A percentile compares a stretch with the other conserved stretches of the same genome.
phyloP scores from a whole-genome alignment of 805 yeast species.

The Cyberlindnera lachancei region DNA sequence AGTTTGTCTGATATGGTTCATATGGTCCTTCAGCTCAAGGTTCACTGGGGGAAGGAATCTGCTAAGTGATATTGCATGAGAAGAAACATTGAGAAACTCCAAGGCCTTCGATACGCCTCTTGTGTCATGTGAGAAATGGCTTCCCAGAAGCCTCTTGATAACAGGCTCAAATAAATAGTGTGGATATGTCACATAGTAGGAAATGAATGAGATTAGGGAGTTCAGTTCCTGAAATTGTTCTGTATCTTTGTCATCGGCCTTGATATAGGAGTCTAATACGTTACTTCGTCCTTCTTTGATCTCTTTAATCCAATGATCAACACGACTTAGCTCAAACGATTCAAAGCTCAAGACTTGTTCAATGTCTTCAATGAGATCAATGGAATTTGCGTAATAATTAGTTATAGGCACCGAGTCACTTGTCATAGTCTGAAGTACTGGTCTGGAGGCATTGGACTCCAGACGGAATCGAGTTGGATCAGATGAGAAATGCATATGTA shows the following conservation, averaged over 20 bases:
- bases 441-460: not conserved
- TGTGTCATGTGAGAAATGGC: not conserved
- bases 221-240: conserved; percentile 2
- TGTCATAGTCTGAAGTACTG: conserved; percentile 1
- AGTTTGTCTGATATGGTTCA: conserved; percentile 11
- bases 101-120: conserved; percentile 2
- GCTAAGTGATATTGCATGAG: not conserved
- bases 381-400: conserved; percentile 6
- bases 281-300: not conserved
- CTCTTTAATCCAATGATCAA: not conserved
- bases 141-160: conserved; percentile 1
- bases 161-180: conserved; percentile 1
- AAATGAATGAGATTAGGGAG: conserved; percentile 5
- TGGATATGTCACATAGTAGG: conserved; percentile 7
- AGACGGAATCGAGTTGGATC: conserved; percentile 9
- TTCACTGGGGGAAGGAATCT: not conserved
- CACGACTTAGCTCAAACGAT: not conserved
- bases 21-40: conserved; percentile 2
- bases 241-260: not conserved
- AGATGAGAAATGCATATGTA: conserved; percentile 6
- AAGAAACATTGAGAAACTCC: not conserved
- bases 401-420: conserved; percentile 8
- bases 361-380: conserved; percentile 2
- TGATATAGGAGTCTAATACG: conserved; percentile 2
- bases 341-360: conserved; percentile 4